Base-by-base conservation (phyloP, 257 asterid species). In the Solanum clarkiae region DNA sequence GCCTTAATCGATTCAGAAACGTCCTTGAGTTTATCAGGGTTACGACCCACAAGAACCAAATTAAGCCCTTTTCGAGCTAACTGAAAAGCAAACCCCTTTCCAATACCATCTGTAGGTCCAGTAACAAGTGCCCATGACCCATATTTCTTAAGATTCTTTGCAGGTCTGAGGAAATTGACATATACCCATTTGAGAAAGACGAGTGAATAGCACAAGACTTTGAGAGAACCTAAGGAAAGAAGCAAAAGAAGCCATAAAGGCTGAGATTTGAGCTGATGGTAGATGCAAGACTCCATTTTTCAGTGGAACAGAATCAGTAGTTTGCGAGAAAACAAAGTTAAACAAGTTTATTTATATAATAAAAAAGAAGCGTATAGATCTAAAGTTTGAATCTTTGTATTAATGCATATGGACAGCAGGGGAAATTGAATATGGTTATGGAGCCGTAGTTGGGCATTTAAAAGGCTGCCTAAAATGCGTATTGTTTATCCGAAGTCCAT, bases 71-170 rank as follows among this genome's bases (percentile, higher is more conserved):
- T 93, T 3, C 87, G 84, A 1, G 98, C 98, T 80, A 97, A 90
- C 90, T 95, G 93, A 47, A 97, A 95, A 4, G 99, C 97, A 89
- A 95, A 95, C 26, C 91, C 95, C 87, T 95, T 97, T 4, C 99
- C 99, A 84, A 97, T 97, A 84, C 99, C 98, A 75, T 97, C 99
- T 65, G 99, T 97, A 10, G 99, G 96, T 8, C 98, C 99, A 29
- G 99, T 97, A 69, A 97, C 90, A 20, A 97, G 69, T 7, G 99
- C 98, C 99, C 99, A 97, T 1, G 98, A 93, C 20, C 99, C 99
- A 87, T 97, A 97, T 90, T 94, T 97, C 91, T 92, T 93, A 85
- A 97, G 97, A 88, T 95, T 93, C 86, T 97, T 97, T 0, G 89
- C 93, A 75, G 97, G 97, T 60, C 99, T 90, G 86, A 95, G 87